Conservation (phyloP, 495 filamentous ascomycete species). For the Lasiosphaeris hirsuta region DNA sequence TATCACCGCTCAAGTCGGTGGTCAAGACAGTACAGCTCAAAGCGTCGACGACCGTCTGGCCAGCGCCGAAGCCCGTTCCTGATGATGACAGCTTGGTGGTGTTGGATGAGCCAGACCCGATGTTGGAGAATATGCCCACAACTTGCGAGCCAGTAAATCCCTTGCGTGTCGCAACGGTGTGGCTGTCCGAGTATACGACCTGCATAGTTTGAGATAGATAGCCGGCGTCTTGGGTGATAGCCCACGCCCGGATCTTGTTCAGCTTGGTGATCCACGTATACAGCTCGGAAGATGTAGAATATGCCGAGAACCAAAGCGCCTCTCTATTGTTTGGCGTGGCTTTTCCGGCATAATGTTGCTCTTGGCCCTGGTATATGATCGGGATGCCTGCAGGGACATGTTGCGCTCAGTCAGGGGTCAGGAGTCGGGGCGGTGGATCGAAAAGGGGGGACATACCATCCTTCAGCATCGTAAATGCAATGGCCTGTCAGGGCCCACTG, state of each 20-base stretch:
- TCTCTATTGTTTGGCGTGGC: conserved; percentile 66
- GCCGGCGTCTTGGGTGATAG: conserved; percentile 41
- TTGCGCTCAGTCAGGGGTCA: conserved; percentile 50
- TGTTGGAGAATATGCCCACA: conserved; percentile 60
- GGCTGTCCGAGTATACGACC: conserved; percentile 54
- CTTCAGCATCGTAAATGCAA: conserved; percentile 67
- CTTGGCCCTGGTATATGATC: conserved; percentile 57
- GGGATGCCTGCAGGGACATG: conserved; percentile 32
- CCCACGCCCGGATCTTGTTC: conserved; percentile 56
- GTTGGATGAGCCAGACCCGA: conserved; percentile 46
- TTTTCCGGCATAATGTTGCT: conserved; percentile 63
- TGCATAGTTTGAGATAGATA: conserved; percentile 55
- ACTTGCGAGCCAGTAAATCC: conserved; percentile 52
- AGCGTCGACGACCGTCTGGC: conserved; percentile 46
- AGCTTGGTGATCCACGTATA: conserved; percentile 55
- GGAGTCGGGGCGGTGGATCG: conserved; percentile 20
- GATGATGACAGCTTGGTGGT: conserved; percentile 45
- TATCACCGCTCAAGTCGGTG: conserved; percentile 40
- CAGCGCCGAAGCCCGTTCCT: conserved; percentile 38
- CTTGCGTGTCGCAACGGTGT: conserved; percentile 63
- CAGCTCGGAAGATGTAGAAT: conserved; percentile 55
- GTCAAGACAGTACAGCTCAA: conserved; percentile 46
- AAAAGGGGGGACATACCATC: conserved; percentile 36
- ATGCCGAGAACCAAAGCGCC: conserved; percentile 67
- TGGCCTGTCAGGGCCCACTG: conserved; percentile 45